phyloP scores from a whole-genome alignment of 2,329 filamentous ascomycete genomes.

The Diaporthe humulicola region DNA sequence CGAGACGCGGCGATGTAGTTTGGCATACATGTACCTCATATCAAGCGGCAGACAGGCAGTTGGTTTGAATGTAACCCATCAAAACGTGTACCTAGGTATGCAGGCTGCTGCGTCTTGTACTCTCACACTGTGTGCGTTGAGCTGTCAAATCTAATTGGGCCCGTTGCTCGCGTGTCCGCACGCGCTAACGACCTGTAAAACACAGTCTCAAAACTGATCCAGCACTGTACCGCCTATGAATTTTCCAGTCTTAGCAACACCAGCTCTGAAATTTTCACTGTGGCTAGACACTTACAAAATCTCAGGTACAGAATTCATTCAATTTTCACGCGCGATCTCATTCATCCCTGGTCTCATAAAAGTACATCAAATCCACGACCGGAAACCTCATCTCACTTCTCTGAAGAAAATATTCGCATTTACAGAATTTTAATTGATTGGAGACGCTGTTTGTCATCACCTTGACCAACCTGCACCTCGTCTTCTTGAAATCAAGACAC shows the following conservation, averaged over 20 bases:
- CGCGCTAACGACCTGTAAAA: not conserved
- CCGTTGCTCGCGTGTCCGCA: not conserved
- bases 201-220: not conserved
- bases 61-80: not conserved
- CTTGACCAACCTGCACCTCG: not conserved
- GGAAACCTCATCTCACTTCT: not conserved
- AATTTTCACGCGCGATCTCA: not conserved
- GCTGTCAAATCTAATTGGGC: not conserved
- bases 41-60: not conserved
- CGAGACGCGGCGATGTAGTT: not conserved
- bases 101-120: not conserved
- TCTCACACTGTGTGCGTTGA: not conserved
- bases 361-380: not conserved
- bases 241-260: not conserved
- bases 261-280: slow-evolving; percentile 27
- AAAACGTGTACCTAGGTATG: not conserved
- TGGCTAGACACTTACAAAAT: slow-evolving; percentile 17
- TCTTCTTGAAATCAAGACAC: not conserved
- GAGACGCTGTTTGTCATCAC: not conserved
- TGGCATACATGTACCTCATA: not conserved
- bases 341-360: not conserved
- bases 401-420: not conserved
- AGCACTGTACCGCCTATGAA: not conserved
- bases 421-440: too few relatives aligned
- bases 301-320: not conserved